Conservation (phyloP, 2,329 filamentous ascomycete species). For the Calcarisporium arbuscula region DNA sequence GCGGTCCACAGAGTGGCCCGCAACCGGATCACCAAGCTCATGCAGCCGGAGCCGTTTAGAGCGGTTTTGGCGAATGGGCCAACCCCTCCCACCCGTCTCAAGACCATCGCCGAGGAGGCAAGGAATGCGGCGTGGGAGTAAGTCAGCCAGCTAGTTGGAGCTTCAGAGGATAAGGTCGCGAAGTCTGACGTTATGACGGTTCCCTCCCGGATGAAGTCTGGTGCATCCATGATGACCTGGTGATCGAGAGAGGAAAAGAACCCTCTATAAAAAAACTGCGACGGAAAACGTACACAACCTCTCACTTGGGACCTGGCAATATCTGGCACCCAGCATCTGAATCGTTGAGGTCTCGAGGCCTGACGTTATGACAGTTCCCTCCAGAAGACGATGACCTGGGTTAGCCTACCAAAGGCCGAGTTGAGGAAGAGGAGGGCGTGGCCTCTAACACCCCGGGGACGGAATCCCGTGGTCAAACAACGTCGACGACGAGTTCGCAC, state of each 20-base stretch:
- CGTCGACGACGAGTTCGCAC: conserved; percentile 8
- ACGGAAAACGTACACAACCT: background rate
- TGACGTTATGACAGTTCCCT: background rate
- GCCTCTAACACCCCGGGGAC: background rate
- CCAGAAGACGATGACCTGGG: background rate
- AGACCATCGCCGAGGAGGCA: no score
- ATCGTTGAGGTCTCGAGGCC: background rate
- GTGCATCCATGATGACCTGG: no score
- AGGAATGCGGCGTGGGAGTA: no score
- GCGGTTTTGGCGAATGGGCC: no score
- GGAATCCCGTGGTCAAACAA: conserved; percentile 3
- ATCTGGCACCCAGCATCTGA: background rate
- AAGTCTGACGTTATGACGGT: no score
- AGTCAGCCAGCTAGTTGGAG: no score
- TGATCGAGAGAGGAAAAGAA: background rate
- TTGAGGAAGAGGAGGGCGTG: background rate
- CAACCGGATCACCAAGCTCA: no score
- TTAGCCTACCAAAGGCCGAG: background rate
- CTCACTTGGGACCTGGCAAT: background rate
- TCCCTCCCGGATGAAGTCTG: no score
- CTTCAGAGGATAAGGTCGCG: no score
- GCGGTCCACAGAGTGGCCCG: no score
- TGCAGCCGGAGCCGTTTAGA: no score
- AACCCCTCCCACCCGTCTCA: no score
- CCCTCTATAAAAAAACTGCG: background rate